These are phyloP conservation scores for Diplotaxis tenuifolia DNA, from an alignment of 345 rosid species.

Conservation along the genomic window DNA sequence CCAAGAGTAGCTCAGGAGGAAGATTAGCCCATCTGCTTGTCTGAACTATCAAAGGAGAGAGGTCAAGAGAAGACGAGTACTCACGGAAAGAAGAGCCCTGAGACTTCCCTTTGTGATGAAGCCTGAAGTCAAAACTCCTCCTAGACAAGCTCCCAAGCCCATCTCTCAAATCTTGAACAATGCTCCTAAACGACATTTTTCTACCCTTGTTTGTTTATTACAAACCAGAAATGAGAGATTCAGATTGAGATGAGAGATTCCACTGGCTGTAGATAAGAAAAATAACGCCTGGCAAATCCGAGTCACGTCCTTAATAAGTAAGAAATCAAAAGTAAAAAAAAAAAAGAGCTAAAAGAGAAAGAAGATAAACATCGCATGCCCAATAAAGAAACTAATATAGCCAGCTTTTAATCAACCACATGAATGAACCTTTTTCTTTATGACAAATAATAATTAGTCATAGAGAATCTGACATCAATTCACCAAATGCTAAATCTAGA, in stretches of 20 bases:
- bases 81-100: slow-evolving; percentile 45
- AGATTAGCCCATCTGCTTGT: slow-evolving; percentile 68
- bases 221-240: slow-evolving; percentile 17
- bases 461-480: slow-evolving; percentile 28
- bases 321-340: slow-evolving; percentile 11
- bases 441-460: background rate
- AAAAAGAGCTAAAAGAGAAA: slow-evolving; percentile 28
- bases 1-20: slow-evolving; percentile 61
- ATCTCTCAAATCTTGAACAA: slow-evolving; percentile 67
- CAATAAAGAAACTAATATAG: slow-evolving; percentile 31
- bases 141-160: slow-evolving; percentile 71
- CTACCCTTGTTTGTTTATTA: background rate
- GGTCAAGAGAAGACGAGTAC: slow-evolving; percentile 43
- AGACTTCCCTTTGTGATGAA: slow-evolving; percentile 62
- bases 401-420: slow-evolving; percentile 6
- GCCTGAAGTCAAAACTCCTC: slow-evolving; percentile 57
- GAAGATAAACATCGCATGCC: slow-evolving; percentile 38
- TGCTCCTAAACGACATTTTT: slow-evolving; percentile 62
- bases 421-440: slow-evolving; percentile 5
- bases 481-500: slow-evolving; percentile 15
- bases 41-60: slow-evolving; percentile 46
- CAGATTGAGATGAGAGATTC: slow-evolving; percentile 12
- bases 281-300: background rate
- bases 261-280: slow-evolving; percentile 29
- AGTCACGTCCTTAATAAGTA: slow-evolving; percentile 33